A percentile compares a stretch with the other conserved stretches of the same genome.
These are phyloP conservation scores for Brassica balearica DNA, from an alignment of 441 rosid genomes.

Conservation along the genomic window DNA sequence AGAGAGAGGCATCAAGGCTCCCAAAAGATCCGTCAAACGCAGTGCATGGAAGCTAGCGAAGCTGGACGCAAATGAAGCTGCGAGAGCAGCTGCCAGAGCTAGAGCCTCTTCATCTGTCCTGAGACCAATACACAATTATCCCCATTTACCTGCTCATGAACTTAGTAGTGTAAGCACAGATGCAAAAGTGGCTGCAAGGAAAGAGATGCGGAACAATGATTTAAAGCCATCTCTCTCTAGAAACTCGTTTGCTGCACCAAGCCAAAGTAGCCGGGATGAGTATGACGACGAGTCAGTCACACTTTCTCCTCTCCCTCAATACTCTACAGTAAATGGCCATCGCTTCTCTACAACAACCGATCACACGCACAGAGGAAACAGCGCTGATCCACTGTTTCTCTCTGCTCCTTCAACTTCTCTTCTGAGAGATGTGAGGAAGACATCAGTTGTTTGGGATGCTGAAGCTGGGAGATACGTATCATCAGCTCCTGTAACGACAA, in stretches of 20 bases:
- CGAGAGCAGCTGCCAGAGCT: conserved; percentile 72
- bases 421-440: conserved; percentile 75
- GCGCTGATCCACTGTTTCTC: conserved; percentile 61
- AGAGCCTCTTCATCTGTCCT: conserved; percentile 78
- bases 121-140: conserved; percentile 57
- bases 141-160: conserved; percentile 56
- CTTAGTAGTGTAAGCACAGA: conserved; percentile 59
- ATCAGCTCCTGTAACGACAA: conserved; percentile 73
- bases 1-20: conserved; percentile 52
- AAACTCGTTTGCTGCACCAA: conserved; percentile 67
- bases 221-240: conserved; percentile 53
- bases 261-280: conserved; percentile 88
- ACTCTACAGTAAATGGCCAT: conserved; percentile 47
- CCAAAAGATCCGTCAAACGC: conserved; percentile 59
- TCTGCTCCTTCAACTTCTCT: conserved; percentile 74
- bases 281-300: conserved; percentile 79
- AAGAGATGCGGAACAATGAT: conserved; percentile 61
- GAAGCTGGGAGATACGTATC: conserved; percentile 94
- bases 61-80: conserved; percentile 65
- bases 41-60: conserved; percentile 80
- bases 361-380: conserved; percentile 46
- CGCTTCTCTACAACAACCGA: conserved; percentile 43
- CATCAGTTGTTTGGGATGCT: conserved; percentile 95
- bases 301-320: conserved; percentile 86
- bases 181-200: conserved; percentile 55